Percentiles rank a stretch among this genome's conserved stretches.
phyloP scores from a whole-genome alignment of 1,284 basidiomycete genomes.

The Ustilago xerochloae region DNA sequence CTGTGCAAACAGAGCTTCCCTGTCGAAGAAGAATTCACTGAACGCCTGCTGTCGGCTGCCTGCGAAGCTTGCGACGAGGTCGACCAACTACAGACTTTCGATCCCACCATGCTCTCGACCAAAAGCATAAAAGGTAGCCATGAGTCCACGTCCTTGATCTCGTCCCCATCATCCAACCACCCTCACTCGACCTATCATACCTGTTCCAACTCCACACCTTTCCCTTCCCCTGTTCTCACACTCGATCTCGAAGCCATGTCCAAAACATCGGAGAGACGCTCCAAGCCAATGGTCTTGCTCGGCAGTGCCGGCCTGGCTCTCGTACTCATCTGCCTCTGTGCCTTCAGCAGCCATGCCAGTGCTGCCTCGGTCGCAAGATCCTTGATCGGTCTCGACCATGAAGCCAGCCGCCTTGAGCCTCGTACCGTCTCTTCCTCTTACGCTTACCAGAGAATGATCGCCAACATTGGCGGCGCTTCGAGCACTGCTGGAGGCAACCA shows the following conservation, averaged over 20 bases:
- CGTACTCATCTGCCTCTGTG: conserved; percentile 42
- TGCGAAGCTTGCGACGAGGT: no score
- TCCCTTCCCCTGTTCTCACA: background rate
- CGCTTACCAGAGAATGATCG: conserved; percentile 48
- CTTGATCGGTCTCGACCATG: conserved; percentile 23
- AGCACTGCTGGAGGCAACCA: conserved; percentile 35
- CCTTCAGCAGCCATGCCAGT: conserved; percentile 36
- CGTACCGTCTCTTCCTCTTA: conserved; percentile 33
- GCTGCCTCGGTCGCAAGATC: conserved; percentile 39
- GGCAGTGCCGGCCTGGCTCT: conserved; percentile 46
- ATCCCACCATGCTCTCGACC: background rate
- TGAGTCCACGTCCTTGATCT: conserved; percentile 20
- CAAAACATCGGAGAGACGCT: conserved; percentile 3
- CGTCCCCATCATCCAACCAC: background rate
- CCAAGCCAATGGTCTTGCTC: conserved; percentile 35
- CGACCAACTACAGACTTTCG: background rate
- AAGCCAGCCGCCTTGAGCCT: conserved; percentile 8
- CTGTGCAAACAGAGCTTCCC: no score
- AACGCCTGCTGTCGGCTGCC: no score
- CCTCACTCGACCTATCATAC: background rate
- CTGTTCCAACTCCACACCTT: background rate
- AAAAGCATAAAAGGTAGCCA: conserved; percentile 21
- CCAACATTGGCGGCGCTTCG: conserved; percentile 51
- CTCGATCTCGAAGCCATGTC: conserved; percentile 35
- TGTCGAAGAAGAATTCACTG: no score